Evolutionary conservation across 345 rosid genomes (phyloP).

Genomic region (Litchi chinensis): DNA sequence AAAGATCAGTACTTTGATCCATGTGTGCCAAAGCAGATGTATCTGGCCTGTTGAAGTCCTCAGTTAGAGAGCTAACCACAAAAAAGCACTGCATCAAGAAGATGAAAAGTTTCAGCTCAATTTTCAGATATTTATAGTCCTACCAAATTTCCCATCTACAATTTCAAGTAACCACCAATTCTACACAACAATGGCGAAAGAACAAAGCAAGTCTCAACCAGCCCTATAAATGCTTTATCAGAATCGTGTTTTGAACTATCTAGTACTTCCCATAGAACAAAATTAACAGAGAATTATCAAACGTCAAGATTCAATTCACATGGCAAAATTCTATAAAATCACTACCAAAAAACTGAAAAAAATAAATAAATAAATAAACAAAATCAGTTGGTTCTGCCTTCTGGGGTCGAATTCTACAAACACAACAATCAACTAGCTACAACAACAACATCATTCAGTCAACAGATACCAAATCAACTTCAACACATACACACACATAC

Average conservation of each 20-base stretch:
- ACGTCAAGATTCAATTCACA: neutral
- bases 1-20: constrained; percentile 37
- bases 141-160: neutral
- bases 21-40: constrained; percentile 19
- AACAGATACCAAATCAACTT: neutral
- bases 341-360: neutral
- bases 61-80: neutral
- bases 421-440: neutral
- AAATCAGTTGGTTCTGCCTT: neutral
- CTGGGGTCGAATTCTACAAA: neutral
- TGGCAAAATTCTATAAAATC: neutral
- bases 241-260: too few species aligned
- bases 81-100: constrained; percentile 24
- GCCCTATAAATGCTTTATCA: neutral
- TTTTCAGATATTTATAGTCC: neutral
- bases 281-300: neutral
- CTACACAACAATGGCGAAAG: neutral
- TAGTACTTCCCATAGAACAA: neutral
- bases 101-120: neutral
- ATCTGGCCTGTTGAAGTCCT: neutral
- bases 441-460: constrained; percentile 3
- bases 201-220: neutral
- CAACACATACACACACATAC: too few species aligned
- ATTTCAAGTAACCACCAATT: neutral
- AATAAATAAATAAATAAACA: neutral